A percentile compares a stretch with the other conserved stretches of the same genome.
These are phyloP conservation scores for Emergomyces pasteurianus DNA, from an alignment of 2,329 filamentous ascomycete genomes.

Conservation along the genomic window DNA sequence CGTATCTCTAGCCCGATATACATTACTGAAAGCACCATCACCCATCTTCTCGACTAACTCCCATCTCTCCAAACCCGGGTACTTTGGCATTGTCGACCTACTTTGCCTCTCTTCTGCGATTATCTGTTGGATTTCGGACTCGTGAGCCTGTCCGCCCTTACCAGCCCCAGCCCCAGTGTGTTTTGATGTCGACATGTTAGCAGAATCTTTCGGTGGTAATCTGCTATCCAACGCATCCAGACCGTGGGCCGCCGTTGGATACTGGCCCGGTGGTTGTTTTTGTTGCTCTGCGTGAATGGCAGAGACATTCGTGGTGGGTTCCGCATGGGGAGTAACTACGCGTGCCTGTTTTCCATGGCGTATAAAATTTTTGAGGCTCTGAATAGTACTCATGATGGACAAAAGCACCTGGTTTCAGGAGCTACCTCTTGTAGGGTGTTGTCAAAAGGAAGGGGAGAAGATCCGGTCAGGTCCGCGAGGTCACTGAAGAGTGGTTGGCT, in stretches of 20 bases:
- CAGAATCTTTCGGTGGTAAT: conserved; percentile 46
- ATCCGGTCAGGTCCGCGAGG: not conserved
- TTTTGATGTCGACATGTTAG: conserved; percentile 48
- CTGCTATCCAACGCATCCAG: conserved; percentile 51
- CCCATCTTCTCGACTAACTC: conserved; percentile 92
- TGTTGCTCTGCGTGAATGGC: conserved; percentile 53
- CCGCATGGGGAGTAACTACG: conserved; percentile 47
- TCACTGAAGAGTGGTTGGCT: not conserved
- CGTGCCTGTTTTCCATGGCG: conserved; percentile 95
- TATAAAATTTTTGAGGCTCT: conserved; percentile 97
- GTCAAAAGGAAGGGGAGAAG: not conserved
- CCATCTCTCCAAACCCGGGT: conserved; percentile 78
- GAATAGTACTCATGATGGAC: conserved; percentile 56
- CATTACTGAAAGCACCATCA: conserved; percentile 96
- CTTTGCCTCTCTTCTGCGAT: conserved; percentile 84
- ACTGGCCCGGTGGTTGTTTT: conserved; percentile 37
- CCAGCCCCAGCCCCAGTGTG: conserved; percentile 35
- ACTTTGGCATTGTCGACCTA: conserved; percentile 73
- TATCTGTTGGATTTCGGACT: conserved; percentile 66
- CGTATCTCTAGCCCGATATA: conserved; percentile 76
- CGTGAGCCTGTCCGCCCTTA: conserved; percentile 31
- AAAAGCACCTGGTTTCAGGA: conserved; percentile 1
- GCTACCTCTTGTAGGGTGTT: not conserved
- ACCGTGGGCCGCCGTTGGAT: conserved; percentile 43
- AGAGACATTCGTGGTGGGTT: conserved; percentile 52